Evolutionary conservation across 2,329 filamentous ascomycete genomes (phyloP), one percentile per base, ranked within the genome.

Genomic region (Colletotrichum sp.): DNA sequence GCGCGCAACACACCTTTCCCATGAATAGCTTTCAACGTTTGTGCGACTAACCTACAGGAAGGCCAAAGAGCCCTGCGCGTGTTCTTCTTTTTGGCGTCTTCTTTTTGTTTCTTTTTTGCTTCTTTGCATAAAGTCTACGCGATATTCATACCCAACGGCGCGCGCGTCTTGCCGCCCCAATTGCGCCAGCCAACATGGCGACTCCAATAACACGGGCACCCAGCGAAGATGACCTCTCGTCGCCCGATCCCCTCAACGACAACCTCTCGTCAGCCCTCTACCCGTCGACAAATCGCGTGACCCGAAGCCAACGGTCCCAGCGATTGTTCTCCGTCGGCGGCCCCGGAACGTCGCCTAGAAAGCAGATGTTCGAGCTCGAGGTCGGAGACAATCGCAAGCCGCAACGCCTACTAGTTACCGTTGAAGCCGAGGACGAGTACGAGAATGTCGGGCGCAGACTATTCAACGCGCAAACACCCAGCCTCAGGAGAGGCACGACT

Each of bases 341-440:
- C 28, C 62, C 55, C 32, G 78, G 77, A 21, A 80, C 80, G 18
- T 91, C 90, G 57, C 90, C 90, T 52, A 85, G 89, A 65, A 92
- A 90, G 83, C 90, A 88, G 80, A 90, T 85, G 60, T 91, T 91
- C 77, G 88, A 91, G 81, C 87, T 92, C 39, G 89, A 91, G 77
- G 89, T 90, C 30, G 90, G 90, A 63, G 84, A 89, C 78, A 85
- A 85, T 49, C 81, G 81, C 62, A 86, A 89, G 63, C 89, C 90
- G 4, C 89, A 91, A 81, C 87, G 86, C 73, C 84, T 92, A 59
- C 84, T 87, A 60, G 89, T 91, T 69, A 92, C 90, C 12, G 89
- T 91, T 69, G 90, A 92, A 81, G 88, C 89, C 4, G 87, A 88
- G 2, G 80, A 71, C 36, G 78, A 78, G 34, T 77, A 77, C 44